Conservation (phyloP, 2,329 filamentous ascomycete genomes). For the Claviceps pazoutovae region DNA sequence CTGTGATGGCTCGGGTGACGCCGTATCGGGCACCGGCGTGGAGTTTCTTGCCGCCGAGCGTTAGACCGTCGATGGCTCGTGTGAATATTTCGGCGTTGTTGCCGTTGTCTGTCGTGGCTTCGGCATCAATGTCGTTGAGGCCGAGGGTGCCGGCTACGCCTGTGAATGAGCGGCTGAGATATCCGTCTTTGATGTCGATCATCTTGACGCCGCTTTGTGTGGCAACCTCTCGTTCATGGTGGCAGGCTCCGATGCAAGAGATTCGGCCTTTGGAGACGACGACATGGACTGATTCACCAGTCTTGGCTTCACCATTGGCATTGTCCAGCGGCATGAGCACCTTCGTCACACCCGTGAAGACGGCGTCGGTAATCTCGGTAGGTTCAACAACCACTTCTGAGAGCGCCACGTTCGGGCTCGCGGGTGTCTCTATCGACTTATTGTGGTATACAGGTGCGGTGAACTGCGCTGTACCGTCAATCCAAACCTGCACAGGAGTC, state of each 20-base stretch:
- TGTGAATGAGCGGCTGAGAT: constrained; percentile 46
- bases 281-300: constrained; percentile 28
- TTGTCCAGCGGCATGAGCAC: constrained; percentile 32
- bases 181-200: constrained; percentile 41
- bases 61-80: constrained; percentile 42
- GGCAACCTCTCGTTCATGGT: constrained; percentile 26
- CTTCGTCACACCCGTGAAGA: constrained; percentile 43
- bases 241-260: constrained; percentile 41
- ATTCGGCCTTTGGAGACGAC: constrained; percentile 39
- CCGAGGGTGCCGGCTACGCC: constrained; percentile 47
- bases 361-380: constrained; percentile 22
- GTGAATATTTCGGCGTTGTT: constrained; percentile 33
- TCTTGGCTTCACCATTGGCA: constrained; percentile 13
- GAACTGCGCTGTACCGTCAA: constrained; percentile 43
- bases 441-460: constrained; percentile 37
- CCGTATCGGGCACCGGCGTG: constrained; percentile 38
- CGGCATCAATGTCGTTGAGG: constrained; percentile 48
- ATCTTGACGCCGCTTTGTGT: constrained; percentile 19
- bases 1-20: constrained; percentile 43
- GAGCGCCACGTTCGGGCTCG: constrained; percentile 26
- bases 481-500: constrained; percentile 47
- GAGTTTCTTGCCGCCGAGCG: constrained; percentile 42
- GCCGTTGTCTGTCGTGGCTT: constrained; percentile 40
- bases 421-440: constrained; percentile 30
- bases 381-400: constrained; percentile 29